These are phyloP conservation scores for Cyamopsis tetragonoloba DNA, from an alignment of 306 rosid species.

Conservation along the genomic window DNA sequence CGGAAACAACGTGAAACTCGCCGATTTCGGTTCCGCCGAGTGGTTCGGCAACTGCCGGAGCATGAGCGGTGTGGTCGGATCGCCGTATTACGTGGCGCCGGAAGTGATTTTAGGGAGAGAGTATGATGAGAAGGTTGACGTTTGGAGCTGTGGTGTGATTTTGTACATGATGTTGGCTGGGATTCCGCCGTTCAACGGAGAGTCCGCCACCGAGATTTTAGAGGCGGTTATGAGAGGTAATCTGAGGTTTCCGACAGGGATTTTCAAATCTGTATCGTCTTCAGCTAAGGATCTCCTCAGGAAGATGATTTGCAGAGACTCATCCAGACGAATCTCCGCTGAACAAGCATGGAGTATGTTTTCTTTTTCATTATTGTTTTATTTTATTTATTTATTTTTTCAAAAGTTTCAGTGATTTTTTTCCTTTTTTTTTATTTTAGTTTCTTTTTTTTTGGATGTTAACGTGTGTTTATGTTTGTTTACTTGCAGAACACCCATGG, in stretches of 20 bases:
- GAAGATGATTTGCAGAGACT: constrained; percentile 74
- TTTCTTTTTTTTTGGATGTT: neutral
- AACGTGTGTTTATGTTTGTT: neutral
- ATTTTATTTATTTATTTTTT: neutral
- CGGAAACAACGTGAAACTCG: constrained; percentile 45
- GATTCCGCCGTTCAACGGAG: constrained; percentile 74
- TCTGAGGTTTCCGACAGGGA: constrained; percentile 62
- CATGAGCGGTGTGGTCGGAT: constrained; percentile 64
- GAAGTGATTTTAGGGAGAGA: constrained; percentile 62
- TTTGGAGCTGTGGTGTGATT: constrained; percentile 74
- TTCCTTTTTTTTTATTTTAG: neutral
- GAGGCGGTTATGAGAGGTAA: constrained; percentile 64
- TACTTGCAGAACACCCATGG: constrained; percentile 75
- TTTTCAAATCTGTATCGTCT: constrained; percentile 58
- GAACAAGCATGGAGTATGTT: constrained; percentile 72
- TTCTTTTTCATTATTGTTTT: neutral
- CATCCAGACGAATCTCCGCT: constrained; percentile 51
- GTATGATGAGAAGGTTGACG: constrained; percentile 59
- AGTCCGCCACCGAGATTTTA: constrained; percentile 51
- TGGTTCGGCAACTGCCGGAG: constrained; percentile 47
- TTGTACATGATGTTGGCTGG: constrained; percentile 68
- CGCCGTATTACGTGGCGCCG: constrained; percentile 78
- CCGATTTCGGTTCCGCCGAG: constrained; percentile 84
- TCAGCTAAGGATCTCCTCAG: constrained; percentile 69
- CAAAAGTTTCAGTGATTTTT: neutral